Evolutionary conservation across 1,284 basidiomycete species (phyloP).

Genomic region (Polyporus tsugae): DNA sequence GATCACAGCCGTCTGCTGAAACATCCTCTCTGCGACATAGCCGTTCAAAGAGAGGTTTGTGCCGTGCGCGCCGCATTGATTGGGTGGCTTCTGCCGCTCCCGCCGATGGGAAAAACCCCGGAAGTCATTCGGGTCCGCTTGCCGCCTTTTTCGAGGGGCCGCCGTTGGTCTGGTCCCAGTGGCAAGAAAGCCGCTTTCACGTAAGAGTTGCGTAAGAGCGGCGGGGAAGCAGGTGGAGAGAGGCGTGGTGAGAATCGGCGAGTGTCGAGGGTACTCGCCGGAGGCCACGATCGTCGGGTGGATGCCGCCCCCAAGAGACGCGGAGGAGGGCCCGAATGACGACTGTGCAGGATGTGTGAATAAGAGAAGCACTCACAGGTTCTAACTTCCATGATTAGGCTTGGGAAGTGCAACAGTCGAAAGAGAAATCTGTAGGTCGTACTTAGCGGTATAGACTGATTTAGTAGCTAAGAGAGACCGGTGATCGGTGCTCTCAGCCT

Average conservation of each 20-base stretch:
- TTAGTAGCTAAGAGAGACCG: background rate
- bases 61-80: constrained; percentile 18
- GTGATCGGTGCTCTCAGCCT: background rate
- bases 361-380: background rate
- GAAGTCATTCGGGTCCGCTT: constrained; percentile 16
- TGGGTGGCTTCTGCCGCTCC: constrained; percentile 17
- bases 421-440: background rate
- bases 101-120: constrained; percentile 20
- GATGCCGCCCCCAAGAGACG: background rate
- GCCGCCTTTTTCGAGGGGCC: constrained; percentile 3
- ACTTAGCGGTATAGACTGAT: background rate
- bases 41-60: constrained; percentile 7
- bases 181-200: background rate
- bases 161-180: background rate
- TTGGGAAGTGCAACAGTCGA: background rate
- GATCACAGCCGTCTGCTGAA: background rate
- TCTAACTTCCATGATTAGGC: background rate
- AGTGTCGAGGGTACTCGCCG: constrained; percentile 5
- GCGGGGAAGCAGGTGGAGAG: constrained; percentile 6
- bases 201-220: background rate
- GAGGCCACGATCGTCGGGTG: constrained; percentile 30
- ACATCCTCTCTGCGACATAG: background rate
- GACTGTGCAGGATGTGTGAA: background rate
- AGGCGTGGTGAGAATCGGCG: constrained; percentile 13
- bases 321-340: background rate